These are phyloP conservation scores for Suillus alpinus DNA, from an alignment of 768 basidiomycete species.

Conservation along the genomic window DNA sequence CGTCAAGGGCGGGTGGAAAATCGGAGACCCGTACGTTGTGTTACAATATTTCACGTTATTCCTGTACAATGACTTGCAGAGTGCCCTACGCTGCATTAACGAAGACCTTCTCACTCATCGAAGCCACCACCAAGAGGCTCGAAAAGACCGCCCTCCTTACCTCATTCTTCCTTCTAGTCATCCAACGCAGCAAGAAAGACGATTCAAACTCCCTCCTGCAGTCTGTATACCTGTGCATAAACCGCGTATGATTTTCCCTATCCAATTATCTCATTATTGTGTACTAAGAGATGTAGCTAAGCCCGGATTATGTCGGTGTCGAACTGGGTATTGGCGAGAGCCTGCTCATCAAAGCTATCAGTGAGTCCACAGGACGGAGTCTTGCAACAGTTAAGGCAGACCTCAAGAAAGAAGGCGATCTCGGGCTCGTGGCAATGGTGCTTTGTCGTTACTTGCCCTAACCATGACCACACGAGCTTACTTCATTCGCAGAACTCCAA, in stretches of 20 bases:
- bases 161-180: constrained; percentile 84
- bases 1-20: constrained; percentile 78
- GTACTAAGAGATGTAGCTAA: constrained; percentile 50
- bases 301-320: constrained; percentile 92
- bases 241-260: constrained; percentile 54
- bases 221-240: constrained; percentile 94
- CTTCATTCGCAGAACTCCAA: constrained; percentile 72
- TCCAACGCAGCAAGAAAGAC: constrained; percentile 75
- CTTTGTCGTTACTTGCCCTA: background rate
- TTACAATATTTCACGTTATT: background rate
- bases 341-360: constrained; percentile 91
- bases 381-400: constrained; percentile 81
- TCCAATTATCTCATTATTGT: background rate
- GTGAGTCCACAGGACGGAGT: constrained; percentile 91
- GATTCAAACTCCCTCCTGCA: constrained; percentile 79
- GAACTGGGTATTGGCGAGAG: constrained; percentile 97
- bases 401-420: constrained; percentile 91
- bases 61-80: constrained; percentile 36
- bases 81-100: constrained; percentile 94
- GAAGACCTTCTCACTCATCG: constrained; percentile 84
- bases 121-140: constrained; percentile 91
- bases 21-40: constrained; percentile 70
- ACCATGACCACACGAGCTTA: constrained; percentile 2
- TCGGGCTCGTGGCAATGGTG: constrained; percentile 94
- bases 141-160: constrained; percentile 91